Evolutionary conservation across 805 yeast species (phyloP), one percentile per base, ranked within the genome.

Genomic region (Ogataea naganishii): DNA sequence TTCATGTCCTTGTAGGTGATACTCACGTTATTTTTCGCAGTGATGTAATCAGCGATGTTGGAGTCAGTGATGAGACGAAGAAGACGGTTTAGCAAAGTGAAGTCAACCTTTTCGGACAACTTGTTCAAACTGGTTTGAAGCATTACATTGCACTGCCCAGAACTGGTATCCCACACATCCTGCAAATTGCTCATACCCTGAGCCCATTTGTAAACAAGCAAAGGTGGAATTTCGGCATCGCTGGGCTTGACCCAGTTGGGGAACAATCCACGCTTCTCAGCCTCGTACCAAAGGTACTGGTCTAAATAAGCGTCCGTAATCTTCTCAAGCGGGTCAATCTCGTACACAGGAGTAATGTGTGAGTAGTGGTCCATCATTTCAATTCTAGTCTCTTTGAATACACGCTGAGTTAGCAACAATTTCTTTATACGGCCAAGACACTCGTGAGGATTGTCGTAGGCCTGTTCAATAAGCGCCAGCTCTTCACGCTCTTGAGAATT

Each of bases 231-330:
- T 53, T 92, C 98, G 18, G 82, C 70, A 45, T 92, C 98, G 41
- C 82, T 75, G 7, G 99, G 98, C 49, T 92, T 92, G 23, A 92
- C 69, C 98, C 98, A 92, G 49, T 78, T 80, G 4, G 99, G 99
- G 56, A 92, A 92, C 17, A 92, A 56, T 6, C 77, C 73, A 35
- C 96, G 60, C 49, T 81, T 77, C 32, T 84, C 95, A 7, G 92
- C 89, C 49, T 92, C 97, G 54, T 81, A 89, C 96, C 97, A 92
- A 26, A 92, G 59, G 44, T 89, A 92, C 47, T 92, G 98, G 47
- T 89, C 97, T 23, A 92, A 56, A 42, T 89, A 92, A 0, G 97
- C 96, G 58, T 92, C 99, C 0, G 96, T 86, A 30, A 92, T 84
- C 49, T 88, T 92, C 53, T 92, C 99, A 24, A 86, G 56, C 0